phyloP scores from a whole-genome alignment of 2,329 filamentous ascomycete genomes.

The Xylaria sp. region DNA sequence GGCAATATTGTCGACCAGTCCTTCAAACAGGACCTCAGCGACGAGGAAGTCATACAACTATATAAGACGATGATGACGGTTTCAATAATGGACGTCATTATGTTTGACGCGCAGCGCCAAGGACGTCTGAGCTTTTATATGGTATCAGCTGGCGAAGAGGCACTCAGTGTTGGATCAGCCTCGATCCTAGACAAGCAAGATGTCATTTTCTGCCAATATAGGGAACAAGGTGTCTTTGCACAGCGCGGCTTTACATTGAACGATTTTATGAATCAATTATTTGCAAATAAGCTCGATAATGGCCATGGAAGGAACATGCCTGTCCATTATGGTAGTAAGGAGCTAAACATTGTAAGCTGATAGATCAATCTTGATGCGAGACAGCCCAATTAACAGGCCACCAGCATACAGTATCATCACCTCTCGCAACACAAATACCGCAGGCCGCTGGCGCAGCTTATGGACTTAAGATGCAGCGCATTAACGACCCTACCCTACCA shows the following conservation, averaged over 20 bases:
- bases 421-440: slow-evolving; percentile 87
- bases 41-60: slow-evolving; percentile 68
- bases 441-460: slow-evolving; percentile 90
- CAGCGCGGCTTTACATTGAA: slow-evolving; percentile 87
- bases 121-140: slow-evolving; percentile 97
- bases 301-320: slow-evolving; percentile 95
- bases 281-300: slow-evolving; percentile 83
- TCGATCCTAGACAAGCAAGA: slow-evolving; percentile 85
- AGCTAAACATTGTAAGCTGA: slow-evolving; percentile 79
- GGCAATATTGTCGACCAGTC: slow-evolving; percentile 81
- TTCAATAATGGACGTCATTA: slow-evolving; percentile 93
- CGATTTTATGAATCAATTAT: slow-evolving; percentile 96
- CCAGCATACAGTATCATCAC: slow-evolving; percentile 85
- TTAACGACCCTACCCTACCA: slow-evolving; percentile 74
- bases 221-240: slow-evolving; percentile 90
- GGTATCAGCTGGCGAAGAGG: slow-evolving; percentile 94
- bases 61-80: slow-evolving; percentile 74
- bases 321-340: slow-evolving; percentile 89
- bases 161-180: slow-evolving; percentile 88
- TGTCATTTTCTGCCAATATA: slow-evolving; percentile 93
- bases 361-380: background rate
- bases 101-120: slow-evolving; percentile 97
- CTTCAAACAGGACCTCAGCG: slow-evolving; percentile 74
- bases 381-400: slow-evolving; percentile 32
- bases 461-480: slow-evolving; percentile 82